phyloP scores from a whole-genome alignment of 2,329 filamentous ascomycete genomes.

The Pseudocercospora macadamiae region DNA sequence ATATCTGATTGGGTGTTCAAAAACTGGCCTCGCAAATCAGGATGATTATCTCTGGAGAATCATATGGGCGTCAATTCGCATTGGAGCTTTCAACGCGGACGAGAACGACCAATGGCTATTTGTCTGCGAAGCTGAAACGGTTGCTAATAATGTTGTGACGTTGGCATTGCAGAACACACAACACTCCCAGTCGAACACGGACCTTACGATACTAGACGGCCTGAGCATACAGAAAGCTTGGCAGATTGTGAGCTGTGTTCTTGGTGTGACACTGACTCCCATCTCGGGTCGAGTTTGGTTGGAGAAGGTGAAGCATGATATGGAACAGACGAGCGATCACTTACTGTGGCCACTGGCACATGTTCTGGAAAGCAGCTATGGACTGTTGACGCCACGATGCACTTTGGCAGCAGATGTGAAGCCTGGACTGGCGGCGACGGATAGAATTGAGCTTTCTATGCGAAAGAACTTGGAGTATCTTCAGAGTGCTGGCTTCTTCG shows the following conservation, averaged over 20 bases:
- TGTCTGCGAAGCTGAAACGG: not conserved
- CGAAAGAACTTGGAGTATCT: not conserved
- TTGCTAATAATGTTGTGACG: not conserved
- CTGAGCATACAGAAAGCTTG: not conserved
- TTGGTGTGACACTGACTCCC: not conserved
- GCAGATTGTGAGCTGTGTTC: not conserved
- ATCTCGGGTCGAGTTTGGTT: not conserved
- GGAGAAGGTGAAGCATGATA: not conserved
- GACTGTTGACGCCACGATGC: not conserved
- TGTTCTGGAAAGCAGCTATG: not conserved
- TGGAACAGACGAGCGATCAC: slow-evolving; percentile 1
- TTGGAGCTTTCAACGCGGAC: not conserved
- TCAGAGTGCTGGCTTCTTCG: not conserved
- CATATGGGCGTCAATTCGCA: slow-evolving; percentile 4
- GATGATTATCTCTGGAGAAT: slow-evolving; percentile 13
- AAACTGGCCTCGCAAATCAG: slow-evolving; percentile 6
- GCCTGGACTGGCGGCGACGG: not conserved
- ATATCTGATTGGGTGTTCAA: slow-evolving; percentile 2
- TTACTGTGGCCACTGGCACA: slow-evolving; percentile 1
- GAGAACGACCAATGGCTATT: slow-evolving; percentile 10
- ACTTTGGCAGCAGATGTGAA: not conserved
- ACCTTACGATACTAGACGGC: not conserved
- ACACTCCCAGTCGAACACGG: not conserved
- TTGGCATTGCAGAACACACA: not conserved
- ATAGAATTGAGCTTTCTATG: too few relatives aligned